Base-by-base conservation (phyloP, 345 rosid species). In the Punica granatum region DNA sequence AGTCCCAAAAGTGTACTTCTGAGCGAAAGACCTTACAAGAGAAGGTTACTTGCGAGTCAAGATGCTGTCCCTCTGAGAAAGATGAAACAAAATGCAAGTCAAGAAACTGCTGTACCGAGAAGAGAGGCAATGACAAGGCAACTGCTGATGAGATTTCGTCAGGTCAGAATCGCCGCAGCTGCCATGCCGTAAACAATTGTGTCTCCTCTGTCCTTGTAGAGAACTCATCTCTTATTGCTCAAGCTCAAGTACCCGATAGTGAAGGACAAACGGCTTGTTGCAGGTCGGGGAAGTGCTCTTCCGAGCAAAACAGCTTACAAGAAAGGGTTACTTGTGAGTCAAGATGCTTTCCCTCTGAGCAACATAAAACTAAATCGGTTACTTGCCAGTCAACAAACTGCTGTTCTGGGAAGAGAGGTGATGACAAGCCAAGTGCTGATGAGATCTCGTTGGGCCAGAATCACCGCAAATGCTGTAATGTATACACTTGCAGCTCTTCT, bases 171-270 rank as follows among this genome's bases (percentile, higher is more conserved):
- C n/a, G n/a, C n/a, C n/a, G n/a, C n/a, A n/a, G n/a, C n/a, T n/a
- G n/a, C n/a, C n/a, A n/a, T n/a, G n/a, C n/a, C n/a, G n/a, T n/a
- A n/a, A n/a, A n/a, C n/a, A n/a, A n/a, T n/a, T n/a, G n/a, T n/a
- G n/a, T n/a, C n/a, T n/a, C n/a, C n/a, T n/a, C n/a, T n/a, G 8
- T 49, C 12, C 25, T 8, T 3, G 21, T 5, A 49, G 56, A 23
- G 56, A 19, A 49, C 56, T 49, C 56, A n/a, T 21, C 7, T 19
- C 26, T 21, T 5, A 13, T 11, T 54, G 7, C 32, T 26, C 32
- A 60, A 70, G 73, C 61, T 66, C 68, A 39, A 19, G 74, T 21
- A 30, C 44, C 21, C 25, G 32, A 19, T 16, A 12, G 13, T 56
- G 15, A 31, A 60, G 26, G 10, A 23, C 32, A 14, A 10, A 39